Percentiles rank a stretch among this genome's conserved stretches.
These are phyloP conservation scores for Kuraishia borneana DNA, from an alignment of 805 yeast species.

Conservation along the genomic window DNA sequence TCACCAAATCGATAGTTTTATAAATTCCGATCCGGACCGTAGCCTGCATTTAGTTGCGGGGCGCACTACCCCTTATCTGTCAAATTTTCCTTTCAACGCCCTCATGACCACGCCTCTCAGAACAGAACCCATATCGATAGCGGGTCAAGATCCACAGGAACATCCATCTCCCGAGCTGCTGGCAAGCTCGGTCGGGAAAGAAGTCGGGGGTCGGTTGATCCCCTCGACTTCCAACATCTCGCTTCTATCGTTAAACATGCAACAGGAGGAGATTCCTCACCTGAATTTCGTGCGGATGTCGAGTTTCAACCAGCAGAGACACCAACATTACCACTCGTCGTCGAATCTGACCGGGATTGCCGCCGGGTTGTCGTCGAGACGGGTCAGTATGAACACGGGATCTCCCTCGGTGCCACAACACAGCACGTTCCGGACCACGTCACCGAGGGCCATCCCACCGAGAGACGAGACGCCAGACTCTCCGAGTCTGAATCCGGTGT, in stretches of 20 bases:
- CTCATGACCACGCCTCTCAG: too few species aligned
- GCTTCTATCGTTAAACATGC: conserved; percentile 19
- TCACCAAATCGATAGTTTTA: conserved; percentile 24
- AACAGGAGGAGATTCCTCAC: not conserved
- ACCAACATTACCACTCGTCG: conserved; percentile 2
- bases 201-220: conserved; percentile 18
- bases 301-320: conserved; percentile 2
- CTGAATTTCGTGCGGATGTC: not conserved
- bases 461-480: conserved; percentile 28
- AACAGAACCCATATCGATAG: not conserved
- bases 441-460: not conserved
- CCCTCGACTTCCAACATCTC: conserved; percentile 25
- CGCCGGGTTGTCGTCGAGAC: not conserved
- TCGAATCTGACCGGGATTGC: not conserved
- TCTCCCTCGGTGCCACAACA: not conserved
- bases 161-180: conserved; percentile 18
- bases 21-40: not conserved
- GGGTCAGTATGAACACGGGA: not conserved
- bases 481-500: conserved; percentile 39
- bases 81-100: too few species aligned
- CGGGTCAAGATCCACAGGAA: not conserved
- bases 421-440: not conserved
- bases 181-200: conserved; percentile 23
- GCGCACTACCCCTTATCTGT: too few species aligned
- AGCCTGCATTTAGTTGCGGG: too few species aligned